Conservation (phyloP, 352 stramenopile species). For the Globisporangium echinulatum region DNA sequence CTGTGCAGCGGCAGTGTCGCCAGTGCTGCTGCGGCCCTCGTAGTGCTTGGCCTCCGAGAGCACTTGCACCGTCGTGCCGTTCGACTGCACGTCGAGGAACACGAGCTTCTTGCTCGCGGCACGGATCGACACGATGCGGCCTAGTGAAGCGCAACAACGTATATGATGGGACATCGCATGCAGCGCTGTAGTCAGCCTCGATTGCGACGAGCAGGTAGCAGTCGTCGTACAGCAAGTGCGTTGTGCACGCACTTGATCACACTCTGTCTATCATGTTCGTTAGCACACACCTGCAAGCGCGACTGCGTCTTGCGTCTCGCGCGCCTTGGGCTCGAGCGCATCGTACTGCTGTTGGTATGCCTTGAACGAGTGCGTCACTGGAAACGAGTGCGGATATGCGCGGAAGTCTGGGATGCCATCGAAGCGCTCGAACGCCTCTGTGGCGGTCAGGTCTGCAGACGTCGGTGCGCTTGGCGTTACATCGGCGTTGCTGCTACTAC, state of each 20-base stretch:
- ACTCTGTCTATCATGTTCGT: neutral
- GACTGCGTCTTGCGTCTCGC: constrained; percentile 41
- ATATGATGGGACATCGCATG: neutral
- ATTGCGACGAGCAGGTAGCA: too few species aligned
- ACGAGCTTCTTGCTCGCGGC: constrained; percentile 80
- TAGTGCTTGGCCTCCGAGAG: constrained; percentile 75
- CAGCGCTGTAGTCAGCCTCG: neutral
- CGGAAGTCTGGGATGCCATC: constrained; percentile 39
- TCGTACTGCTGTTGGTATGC: constrained; percentile 58
- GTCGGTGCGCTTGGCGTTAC: neutral
- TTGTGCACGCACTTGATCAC: neutral
- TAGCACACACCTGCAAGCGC: constrained; percentile 36
- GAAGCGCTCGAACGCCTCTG: constrained; percentile 56
- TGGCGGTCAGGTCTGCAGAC: constrained; percentile 11
- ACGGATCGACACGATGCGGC: constrained; percentile 70
- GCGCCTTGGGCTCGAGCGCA: constrained; percentile 45
- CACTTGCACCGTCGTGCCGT: constrained; percentile 65
- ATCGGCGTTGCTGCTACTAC: neutral
- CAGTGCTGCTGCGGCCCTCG: constrained; percentile 20
- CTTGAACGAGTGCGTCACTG: constrained; percentile 53
- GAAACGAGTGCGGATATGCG: constrained; percentile 63
- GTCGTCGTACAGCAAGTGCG: too few species aligned
- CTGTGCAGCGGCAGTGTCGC: constrained; percentile 27
- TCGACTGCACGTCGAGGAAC: constrained; percentile 67
- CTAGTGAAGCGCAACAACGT: constrained; percentile 13